These are phyloP conservation scores for Ehretia macrophylla DNA, from an alignment of 257 asterid genomes.

Conservation along the genomic window DNA sequence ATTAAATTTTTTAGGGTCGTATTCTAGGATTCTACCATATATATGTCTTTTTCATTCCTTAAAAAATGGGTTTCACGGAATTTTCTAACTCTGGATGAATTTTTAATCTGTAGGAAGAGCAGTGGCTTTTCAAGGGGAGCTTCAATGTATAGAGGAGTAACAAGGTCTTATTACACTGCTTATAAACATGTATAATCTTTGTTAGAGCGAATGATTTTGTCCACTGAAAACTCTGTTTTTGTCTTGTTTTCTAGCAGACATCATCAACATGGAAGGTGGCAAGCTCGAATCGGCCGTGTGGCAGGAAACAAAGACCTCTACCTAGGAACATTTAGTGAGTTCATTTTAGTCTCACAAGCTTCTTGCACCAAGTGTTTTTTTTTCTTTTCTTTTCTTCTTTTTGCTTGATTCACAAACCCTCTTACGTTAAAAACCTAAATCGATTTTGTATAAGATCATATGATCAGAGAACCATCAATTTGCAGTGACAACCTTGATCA, in stretches of 20 bases:
- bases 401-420: no score
- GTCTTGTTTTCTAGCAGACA: conserved; percentile 76
- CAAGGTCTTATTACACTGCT: conserved; percentile 64
- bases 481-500: no score
- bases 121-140: conserved; percentile 99
- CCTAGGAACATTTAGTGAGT: conserved; percentile 93
- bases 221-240: conserved; percentile 20
- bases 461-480: no score
- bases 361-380: neutral
- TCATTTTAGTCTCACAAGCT: neutral
- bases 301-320: conserved; percentile 98
- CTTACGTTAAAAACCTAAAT: no score
- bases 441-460: no score
- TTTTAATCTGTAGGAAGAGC: conserved; percentile 62
- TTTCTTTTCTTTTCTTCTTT: neutral
- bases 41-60: neutral
- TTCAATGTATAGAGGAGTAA: conserved; percentile 95
- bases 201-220: neutral
- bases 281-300: conserved; percentile 96
- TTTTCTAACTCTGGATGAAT: no score
- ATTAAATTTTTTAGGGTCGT: neutral
- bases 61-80: neutral
- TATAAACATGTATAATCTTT: neutral
- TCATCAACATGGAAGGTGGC: conserved; percentile 99
- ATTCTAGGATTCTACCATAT: neutral